Conservation (phyloP, 2,329 filamentous ascomycete genomes). For the Dactylonectria macrodidyma region DNA sequence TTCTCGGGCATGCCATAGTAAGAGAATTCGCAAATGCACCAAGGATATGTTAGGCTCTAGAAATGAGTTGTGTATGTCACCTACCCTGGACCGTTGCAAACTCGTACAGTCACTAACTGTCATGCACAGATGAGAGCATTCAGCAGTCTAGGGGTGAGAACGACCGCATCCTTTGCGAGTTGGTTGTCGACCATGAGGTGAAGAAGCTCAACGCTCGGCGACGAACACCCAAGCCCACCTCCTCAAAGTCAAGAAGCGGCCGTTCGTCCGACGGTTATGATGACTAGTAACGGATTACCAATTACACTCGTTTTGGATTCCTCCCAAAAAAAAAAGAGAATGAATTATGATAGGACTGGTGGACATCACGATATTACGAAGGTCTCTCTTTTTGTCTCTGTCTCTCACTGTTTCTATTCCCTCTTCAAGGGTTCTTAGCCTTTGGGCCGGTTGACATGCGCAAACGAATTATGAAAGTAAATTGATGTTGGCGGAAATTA, state of each 20-base stretch:
- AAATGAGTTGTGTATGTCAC: constrained; percentile 54
- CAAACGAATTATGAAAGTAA: constrained; percentile 42
- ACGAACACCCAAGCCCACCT: constrained; percentile 47
- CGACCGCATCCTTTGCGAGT: constrained; percentile 52
- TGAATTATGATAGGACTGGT: constrained; percentile 28
- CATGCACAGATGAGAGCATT: constrained; percentile 49
- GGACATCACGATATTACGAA: constrained; percentile 39
- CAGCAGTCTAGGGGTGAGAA: constrained; percentile 51
- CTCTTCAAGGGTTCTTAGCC: constrained; percentile 26
- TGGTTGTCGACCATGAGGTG: constrained; percentile 57
- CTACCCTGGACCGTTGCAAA: too few relatives aligned
- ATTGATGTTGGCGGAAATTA: constrained; percentile 51
- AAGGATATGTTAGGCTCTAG: constrained; percentile 53
- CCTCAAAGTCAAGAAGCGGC: constrained; percentile 45
- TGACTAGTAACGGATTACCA: constrained; percentile 34
- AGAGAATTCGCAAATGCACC: constrained; percentile 47
- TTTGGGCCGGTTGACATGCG: constrained; percentile 32
- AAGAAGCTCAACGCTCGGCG: constrained; percentile 57
- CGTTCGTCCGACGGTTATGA: constrained; percentile 47
- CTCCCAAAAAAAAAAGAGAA: constrained; percentile 24
- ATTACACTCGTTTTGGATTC: constrained; percentile 39
- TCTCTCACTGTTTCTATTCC: constrained; percentile 17
- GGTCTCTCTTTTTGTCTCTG: constrained; percentile 31
- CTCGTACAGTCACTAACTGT: constrained; percentile 35
- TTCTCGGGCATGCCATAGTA: constrained; percentile 44